Conservation (phyloP, 148 eudicot species). For the Camellia lanceoleosa region DNA sequence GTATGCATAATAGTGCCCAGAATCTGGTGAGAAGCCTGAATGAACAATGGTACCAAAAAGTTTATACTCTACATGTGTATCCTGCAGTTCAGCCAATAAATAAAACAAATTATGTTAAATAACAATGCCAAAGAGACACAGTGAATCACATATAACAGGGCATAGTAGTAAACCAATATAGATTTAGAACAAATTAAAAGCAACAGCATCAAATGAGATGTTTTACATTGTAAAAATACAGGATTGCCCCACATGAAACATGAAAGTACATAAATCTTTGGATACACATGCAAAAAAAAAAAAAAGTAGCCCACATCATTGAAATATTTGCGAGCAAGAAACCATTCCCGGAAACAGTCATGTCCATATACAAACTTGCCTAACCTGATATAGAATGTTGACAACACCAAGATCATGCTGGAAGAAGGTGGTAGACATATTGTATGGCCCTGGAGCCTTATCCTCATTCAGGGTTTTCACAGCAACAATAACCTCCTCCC, state of each 20-base stretch:
- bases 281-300: not conserved
- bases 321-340: too few relatives aligned
- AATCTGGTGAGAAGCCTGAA: conserved; percentile 91
- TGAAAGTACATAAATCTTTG: not conserved
- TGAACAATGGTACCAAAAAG: conserved; percentile 96
- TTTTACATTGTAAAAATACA: not conserved
- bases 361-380: too few relatives aligned
- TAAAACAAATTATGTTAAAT: not conserved
- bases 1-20: conserved; percentile 97
- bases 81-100: conserved; percentile 54
- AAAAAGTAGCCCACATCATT: not conserved
- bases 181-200: not conserved
- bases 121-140: not conserved
- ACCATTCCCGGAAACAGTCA: too few relatives aligned
- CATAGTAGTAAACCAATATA: not conserved
- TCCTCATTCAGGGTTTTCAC: too few relatives aligned
- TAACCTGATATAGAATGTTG: too few relatives aligned
- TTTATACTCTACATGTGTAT: conserved; percentile 72
- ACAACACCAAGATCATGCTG: too few relatives aligned
- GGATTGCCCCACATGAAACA: not conserved
- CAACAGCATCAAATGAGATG: not conserved
- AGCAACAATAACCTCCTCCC: too few relatives aligned
- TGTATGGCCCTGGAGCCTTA: too few relatives aligned
- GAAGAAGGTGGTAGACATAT: too few relatives aligned
- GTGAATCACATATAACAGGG: not conserved